A percentile compares a stretch with the other conserved stretches of the same genome.
Evolutionary conservation across 2,329 filamentous ascomycete genomes (phyloP).

Genomic region (Hypoxylon sp.): DNA sequence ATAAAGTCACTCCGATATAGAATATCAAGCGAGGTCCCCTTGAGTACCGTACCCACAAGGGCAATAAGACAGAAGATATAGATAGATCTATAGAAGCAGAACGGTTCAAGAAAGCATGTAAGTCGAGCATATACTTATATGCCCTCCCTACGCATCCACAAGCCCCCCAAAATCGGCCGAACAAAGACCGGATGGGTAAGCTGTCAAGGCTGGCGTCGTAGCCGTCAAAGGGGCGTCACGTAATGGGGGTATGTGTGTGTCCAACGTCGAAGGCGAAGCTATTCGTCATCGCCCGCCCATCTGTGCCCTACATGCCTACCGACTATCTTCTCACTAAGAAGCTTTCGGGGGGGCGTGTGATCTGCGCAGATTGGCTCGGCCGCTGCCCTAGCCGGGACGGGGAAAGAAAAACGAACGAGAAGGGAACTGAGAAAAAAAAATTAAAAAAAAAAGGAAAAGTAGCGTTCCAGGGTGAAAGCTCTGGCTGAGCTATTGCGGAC

Average conservation of each 20-base stretch:
- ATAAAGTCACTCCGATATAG: neutral
- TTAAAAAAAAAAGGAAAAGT: constrained; percentile 16
- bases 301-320: constrained; percentile 4
- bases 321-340: constrained; percentile 15
- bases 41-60: constrained; percentile 7
- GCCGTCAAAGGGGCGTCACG: constrained; percentile 28
- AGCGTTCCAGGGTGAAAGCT: constrained; percentile 24
- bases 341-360: constrained; percentile 31
- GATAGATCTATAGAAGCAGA: neutral
- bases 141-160: constrained; percentile 9
- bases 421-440: neutral
- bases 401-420: neutral
- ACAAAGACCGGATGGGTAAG: constrained; percentile 36
- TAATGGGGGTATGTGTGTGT: constrained; percentile 25
- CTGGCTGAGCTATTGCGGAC: constrained; percentile 21
- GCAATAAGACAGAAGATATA: constrained; percentile 11
- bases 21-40: neutral
- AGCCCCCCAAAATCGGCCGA: constrained; percentile 16
- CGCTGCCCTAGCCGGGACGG: constrained; percentile 6
- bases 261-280: constrained; percentile 25
- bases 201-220: constrained; percentile 34
- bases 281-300: constrained; percentile 43
- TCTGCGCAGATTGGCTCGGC: constrained; percentile 32
- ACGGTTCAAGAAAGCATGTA: constrained; percentile 1
- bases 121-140: constrained; percentile 48